Percentiles rank a stretch among this genome's conserved stretches.
phyloP scores from a whole-genome alignment of 176 grass and related monocot species.

The Lolium rigidum region DNA sequence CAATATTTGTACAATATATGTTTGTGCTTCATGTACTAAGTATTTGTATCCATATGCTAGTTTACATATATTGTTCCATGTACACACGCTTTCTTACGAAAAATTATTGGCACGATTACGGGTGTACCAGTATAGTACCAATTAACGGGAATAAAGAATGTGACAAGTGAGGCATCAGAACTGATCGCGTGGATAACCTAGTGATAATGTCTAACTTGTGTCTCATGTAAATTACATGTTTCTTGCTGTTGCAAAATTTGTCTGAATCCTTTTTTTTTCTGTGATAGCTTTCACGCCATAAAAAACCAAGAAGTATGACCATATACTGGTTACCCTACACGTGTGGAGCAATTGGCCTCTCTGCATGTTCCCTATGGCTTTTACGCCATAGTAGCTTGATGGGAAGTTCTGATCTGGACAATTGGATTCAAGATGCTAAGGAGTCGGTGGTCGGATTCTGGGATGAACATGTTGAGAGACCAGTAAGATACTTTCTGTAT shows the following conservation, averaged over 20 bases:
- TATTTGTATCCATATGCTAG: conserved; percentile 13
- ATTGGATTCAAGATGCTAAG: conserved; percentile 90
- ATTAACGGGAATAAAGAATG: background rate
- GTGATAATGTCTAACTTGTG: conserved; percentile 11
- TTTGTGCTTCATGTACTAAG: background rate
- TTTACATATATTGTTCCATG: background rate
- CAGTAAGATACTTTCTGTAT: conserved; percentile 65
- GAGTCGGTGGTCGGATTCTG: conserved; percentile 76
- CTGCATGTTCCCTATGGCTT: conserved; percentile 87
- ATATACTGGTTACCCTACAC: conserved; percentile 89
- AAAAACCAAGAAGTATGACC: conserved; percentile 71
- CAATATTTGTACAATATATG: background rate
- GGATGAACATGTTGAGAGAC: conserved; percentile 85
- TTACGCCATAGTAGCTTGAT: conserved; percentile 95
- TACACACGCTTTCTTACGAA: conserved; percentile 8
- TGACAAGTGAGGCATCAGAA: background rate
- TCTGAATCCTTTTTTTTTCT: conserved; percentile 33
- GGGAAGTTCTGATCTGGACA: conserved; percentile 95
- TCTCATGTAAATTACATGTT: conserved; percentile 11
- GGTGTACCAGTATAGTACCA: background rate
- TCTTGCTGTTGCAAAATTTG: conserved; percentile 6
- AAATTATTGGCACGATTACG: conserved; percentile 22
- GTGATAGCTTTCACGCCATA: conserved; percentile 68
- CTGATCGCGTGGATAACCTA: conserved; percentile 22
- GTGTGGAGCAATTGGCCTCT: conserved; percentile 81